These are phyloP conservation scores for Jasminum sambac DNA, from an alignment of 257 asterid species.

Conservation along the genomic window DNA sequence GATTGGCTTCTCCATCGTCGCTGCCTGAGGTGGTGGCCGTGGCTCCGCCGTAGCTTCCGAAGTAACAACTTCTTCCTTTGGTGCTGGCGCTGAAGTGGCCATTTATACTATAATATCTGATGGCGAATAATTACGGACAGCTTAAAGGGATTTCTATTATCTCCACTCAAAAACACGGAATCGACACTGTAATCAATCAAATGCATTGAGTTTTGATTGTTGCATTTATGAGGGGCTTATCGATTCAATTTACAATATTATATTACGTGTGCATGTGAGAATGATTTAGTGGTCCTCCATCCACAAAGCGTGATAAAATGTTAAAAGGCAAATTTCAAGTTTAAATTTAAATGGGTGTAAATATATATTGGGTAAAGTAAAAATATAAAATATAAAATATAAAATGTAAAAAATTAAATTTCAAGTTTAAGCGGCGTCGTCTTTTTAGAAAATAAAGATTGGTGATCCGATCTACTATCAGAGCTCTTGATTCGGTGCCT, in stretches of 20 bases:
- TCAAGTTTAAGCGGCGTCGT: too few species aligned
- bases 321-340: too few species aligned
- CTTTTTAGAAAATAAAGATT: too few species aligned
- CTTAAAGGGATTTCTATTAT: neutral
- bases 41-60: constrained; percentile 3
- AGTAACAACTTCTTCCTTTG: neutral
- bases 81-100: neutral
- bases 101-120: neutral
- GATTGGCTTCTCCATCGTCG: neutral
- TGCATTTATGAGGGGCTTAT: neutral
- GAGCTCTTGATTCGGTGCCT: too few species aligned
- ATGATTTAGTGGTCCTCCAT: neutral
- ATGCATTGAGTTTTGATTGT: neutral
- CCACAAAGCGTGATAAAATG: too few species aligned
- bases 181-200: neutral
- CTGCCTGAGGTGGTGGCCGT: neutral
- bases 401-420: too few species aligned
- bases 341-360: too few species aligned
- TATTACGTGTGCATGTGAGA: neutral
- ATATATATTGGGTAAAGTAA: too few species aligned
- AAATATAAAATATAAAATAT: too few species aligned
- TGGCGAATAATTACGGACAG: neutral
- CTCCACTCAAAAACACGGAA: neutral
- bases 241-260: neutral
- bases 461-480: too few species aligned